Conservation (phyloP, 441 rosid genomes). For the Gossypium davidsonii region DNA sequence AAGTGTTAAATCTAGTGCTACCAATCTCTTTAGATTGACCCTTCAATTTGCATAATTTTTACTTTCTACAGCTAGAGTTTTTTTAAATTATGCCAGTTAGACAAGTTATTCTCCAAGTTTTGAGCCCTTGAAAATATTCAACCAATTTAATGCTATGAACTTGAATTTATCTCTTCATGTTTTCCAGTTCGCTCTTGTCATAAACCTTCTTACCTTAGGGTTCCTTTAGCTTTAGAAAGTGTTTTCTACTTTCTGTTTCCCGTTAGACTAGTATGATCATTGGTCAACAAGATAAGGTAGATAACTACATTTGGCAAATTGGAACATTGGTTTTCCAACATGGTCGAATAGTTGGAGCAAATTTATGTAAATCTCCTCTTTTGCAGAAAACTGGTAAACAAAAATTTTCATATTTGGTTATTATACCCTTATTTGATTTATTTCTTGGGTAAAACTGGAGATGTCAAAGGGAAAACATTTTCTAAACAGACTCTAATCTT, state of each 20-base stretch:
- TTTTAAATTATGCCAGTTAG: background rate
- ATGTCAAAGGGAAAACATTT: constrained; percentile 7
- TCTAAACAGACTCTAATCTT: background rate
- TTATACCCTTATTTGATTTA: background rate
- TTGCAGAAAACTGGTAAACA: background rate
- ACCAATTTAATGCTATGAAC: background rate
- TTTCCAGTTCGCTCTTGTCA: background rate
- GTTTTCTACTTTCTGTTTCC: background rate
- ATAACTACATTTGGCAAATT: background rate
- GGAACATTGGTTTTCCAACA: background rate
- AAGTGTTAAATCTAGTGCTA: background rate
- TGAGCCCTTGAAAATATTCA: background rate
- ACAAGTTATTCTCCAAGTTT: background rate
- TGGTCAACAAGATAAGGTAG: background rate
- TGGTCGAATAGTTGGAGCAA: background rate
- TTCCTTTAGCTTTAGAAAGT: background rate
- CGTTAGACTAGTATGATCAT: background rate
- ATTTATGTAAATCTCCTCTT: background rate
- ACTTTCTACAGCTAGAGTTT: background rate
- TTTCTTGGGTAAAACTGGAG: background rate
- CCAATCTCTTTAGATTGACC: background rate
- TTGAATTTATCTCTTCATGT: background rate
- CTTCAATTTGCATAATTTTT: background rate
- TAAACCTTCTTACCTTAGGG: background rate
- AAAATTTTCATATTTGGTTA: background rate